Evolutionary conservation across 2,329 filamentous ascomycete genomes (phyloP), one percentile per base, ranked within the genome.

Genomic region (Clarireedia paspali): DNA sequence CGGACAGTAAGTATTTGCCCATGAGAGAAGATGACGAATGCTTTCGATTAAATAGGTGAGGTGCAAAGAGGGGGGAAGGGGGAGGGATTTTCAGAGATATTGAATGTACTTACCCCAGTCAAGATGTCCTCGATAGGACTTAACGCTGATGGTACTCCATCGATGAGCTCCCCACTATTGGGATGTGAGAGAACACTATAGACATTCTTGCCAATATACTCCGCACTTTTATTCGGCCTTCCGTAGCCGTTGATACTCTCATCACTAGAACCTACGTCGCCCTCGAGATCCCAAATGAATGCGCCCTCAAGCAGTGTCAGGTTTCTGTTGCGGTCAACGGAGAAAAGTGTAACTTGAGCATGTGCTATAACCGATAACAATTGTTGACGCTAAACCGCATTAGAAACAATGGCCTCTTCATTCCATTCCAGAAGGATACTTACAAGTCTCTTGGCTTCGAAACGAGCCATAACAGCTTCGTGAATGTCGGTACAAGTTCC

Each of bases 401-500:
- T 38, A 60, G 52, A 17, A 1, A 42, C 7, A 42, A 7, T 42
- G 27, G 15, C 7, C n/a, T 23, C 7, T 46, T 53, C 40, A 23
- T 38, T 38, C 6, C 14, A 4, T 24, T 12, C 20, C 6, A 9
- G 42, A 42, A 3, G 39, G n/a, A 3, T 42, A 44, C 59, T 60
- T 60, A 63, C 78, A 17, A 80, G 86, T 56, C 82, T 77, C 59
- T 82, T 83, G 15, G 85, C 85, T 49, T 78, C 78, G 59, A 86
- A 76, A 57, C 86, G 83, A 14, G 85, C 80, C 64, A 87, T 77
- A 3, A 91, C 84, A 45, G 83, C 77, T 59, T 91, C 87, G 65
- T 91, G 84, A 17, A 91, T 87, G 60, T 92, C 88, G 12, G 88
- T 91, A 64, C 85, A 90, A 1, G 87, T 90, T 15, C 87, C 88